Conservation (phyloP, 2,329 filamentous ascomycete genomes). For the Grosmannia clavigera region DNA sequence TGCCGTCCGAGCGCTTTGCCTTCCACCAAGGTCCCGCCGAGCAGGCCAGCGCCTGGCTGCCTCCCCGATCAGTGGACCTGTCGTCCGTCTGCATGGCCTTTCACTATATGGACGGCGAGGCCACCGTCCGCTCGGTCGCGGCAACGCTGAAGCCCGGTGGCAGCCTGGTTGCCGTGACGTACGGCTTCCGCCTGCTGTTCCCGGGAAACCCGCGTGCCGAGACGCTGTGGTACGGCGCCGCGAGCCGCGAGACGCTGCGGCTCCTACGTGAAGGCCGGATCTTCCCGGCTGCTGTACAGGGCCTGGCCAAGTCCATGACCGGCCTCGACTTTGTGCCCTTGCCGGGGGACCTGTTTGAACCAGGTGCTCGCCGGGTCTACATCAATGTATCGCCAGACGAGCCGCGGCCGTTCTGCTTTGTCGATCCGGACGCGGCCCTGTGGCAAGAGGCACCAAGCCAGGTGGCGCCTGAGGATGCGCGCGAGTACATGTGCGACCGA, state of each 20-base stretch:
- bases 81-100: slow-evolving; percentile 12
- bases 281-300: slow-evolving; percentile 11
- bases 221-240: slow-evolving; percentile 8
- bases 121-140: slow-evolving; percentile 9
- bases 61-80: slow-evolving; percentile 9
- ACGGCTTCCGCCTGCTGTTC: slow-evolving; percentile 12
- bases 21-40: slow-evolving; percentile 11
- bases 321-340: slow-evolving; percentile 11
- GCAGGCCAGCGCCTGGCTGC: slow-evolving; percentile 4
- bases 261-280: slow-evolving; percentile 9
- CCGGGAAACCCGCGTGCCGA: slow-evolving; percentile 5
- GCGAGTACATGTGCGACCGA: slow-evolving; percentile 1
- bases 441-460: slow-evolving; percentile 4
- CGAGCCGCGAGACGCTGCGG: slow-evolving; percentile 9
- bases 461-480: slow-evolving; percentile 1
- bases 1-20: not conserved
- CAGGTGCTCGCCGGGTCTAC: slow-evolving; percentile 6
- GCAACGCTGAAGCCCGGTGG: slow-evolving; percentile 9
- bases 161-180: slow-evolving; percentile 10
- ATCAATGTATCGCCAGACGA: slow-evolving; percentile 5
- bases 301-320: slow-evolving; percentile 9
- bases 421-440: slow-evolving; percentile 6
- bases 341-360: slow-evolving; percentile 8
- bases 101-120: slow-evolving; percentile 12
- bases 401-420: slow-evolving; percentile 7